Percentiles rank a stretch among this genome's conserved stretches.
Evolutionary conservation across 2,329 filamentous ascomycete species (phyloP).

Genomic region (Didymella keratinophila): DNA sequence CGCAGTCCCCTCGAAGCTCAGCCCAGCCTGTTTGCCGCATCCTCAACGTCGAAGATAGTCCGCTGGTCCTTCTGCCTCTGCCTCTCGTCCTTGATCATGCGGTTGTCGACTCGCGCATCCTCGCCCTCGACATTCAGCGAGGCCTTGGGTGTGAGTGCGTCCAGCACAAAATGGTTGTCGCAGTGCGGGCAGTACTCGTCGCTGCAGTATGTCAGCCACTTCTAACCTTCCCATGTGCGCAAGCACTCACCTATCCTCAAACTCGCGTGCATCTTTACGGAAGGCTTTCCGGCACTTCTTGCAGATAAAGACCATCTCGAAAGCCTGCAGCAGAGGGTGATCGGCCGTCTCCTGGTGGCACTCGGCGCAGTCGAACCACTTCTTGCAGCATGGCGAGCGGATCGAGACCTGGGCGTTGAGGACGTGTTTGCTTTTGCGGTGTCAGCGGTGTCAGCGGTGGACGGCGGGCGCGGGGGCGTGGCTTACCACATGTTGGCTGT

Average conservation of each 20-base stretch:
- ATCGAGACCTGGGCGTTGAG: constrained; percentile 98
- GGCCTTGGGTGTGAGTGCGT: constrained; percentile 84
- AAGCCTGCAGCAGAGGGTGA: constrained; percentile 76
- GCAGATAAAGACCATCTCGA: constrained; percentile 95
- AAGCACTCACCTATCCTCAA: constrained; percentile 72
- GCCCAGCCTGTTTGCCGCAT: constrained; percentile 77
- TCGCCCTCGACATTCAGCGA: constrained; percentile 88
- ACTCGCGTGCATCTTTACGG: constrained; percentile 89
- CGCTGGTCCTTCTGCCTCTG: constrained; percentile 66
- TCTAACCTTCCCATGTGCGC: not conserved
- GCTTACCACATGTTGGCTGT: constrained; percentile 37
- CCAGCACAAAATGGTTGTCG: constrained; percentile 97
- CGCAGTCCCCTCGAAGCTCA: constrained; percentile 53
- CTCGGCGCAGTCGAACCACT: constrained; percentile 99
- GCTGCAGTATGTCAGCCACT: constrained; percentile 50
- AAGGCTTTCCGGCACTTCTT: constrained; percentile 99
- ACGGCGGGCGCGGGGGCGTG: constrained; percentile 21
- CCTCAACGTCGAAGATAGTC: constrained; percentile 78
- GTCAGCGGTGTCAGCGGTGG: constrained; percentile 11
- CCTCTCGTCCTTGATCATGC: constrained; percentile 92
- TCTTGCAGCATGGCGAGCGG: constrained; percentile 92
- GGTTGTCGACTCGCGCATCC: constrained; percentile 79
- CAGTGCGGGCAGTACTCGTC: constrained; percentile 99
- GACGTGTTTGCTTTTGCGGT: constrained; percentile 83
- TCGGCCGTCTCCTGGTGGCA: constrained; percentile 85